Conservation (phyloP, 2,329 filamentous ascomycete genomes). For the Biscogniauxia sp. region DNA sequence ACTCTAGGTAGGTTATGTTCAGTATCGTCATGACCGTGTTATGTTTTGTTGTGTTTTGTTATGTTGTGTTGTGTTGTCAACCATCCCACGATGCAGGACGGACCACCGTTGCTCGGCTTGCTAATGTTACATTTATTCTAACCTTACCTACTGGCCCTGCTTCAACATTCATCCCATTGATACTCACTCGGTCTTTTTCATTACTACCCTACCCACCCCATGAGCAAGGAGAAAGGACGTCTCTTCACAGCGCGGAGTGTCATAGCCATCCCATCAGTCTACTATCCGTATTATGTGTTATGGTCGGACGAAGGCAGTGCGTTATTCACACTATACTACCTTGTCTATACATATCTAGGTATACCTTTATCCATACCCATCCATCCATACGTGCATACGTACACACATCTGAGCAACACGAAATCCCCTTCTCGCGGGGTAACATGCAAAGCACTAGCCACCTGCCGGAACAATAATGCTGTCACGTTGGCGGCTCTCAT, state of each 20-base stretch:
- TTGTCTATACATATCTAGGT: neutral
- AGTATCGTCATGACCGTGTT: neutral
- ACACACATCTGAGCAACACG: conserved; percentile 1
- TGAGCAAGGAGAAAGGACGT: too few species aligned
- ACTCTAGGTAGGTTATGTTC: neutral
- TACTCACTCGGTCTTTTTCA: neutral
- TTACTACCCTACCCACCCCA: neutral
- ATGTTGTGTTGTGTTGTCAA: neutral
- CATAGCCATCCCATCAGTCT: neutral
- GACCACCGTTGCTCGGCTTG: neutral
- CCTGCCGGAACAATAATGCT: neutral
- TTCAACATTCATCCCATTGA: neutral
- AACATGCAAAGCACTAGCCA: conserved; percentile 6
- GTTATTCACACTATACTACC: conserved; percentile 1
- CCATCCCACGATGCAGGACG: neutral
- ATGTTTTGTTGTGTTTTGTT: too few species aligned
- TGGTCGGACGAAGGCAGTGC: conserved; percentile 11
- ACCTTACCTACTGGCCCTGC: neutral
- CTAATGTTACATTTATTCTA: neutral
- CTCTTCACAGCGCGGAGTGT: neutral
- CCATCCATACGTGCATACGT: neutral
- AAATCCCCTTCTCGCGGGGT: conserved; percentile 3
- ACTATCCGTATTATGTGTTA: conserved; percentile 1
- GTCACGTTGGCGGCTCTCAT: neutral
- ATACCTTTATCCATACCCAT: too few species aligned